Conservation (phyloP, 768 basidiomycete genomes). For the Harrya chromipes region DNA sequence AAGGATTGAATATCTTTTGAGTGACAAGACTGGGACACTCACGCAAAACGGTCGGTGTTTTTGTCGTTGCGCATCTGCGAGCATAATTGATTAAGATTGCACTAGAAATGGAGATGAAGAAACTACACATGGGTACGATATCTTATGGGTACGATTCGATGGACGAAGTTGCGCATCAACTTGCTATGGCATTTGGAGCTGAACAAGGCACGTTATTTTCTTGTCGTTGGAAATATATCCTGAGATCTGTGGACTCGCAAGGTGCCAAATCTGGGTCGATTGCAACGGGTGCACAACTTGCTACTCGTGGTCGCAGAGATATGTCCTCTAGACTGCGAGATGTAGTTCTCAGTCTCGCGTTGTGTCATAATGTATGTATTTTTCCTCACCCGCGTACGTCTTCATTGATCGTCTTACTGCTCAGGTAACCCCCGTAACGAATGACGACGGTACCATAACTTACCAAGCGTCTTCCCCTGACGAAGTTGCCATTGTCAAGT, state of each 20-base stretch:
- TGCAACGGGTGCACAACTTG: conserved; percentile 77
- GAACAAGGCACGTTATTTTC: conserved; percentile 45
- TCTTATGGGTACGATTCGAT: conserved; percentile 97
- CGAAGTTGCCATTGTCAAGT: conserved; percentile 97
- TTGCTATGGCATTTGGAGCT: conserved; percentile 79
- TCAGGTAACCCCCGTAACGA: conserved; percentile 94
- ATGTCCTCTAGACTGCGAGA: conserved; percentile 94
- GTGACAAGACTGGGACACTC: conserved; percentile 97
- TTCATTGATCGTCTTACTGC: not conserved
- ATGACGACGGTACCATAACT: conserved; percentile 92
- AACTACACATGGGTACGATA: conserved; percentile 98
- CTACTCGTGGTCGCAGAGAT: conserved; percentile 83
- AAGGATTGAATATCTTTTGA: conserved; percentile 90
- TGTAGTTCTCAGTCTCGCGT: conserved; percentile 86
- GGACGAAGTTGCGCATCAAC: conserved; percentile 95
- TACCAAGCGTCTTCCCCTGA: conserved; percentile 99
- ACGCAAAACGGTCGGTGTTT: conserved; percentile 84
- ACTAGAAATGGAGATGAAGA: conserved; percentile 99
- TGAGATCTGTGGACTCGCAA: conserved; percentile 31
- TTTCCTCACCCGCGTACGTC: not conserved
- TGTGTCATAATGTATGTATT: conserved; percentile 87
- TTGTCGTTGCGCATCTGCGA: not conserved
- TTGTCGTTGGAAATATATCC: not conserved
- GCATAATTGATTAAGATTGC: not conserved
- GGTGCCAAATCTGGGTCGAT: conserved; percentile 50